Evolutionary conservation across 345 rosid species (phyloP).

Genomic region (Linum trigynum): DNA sequence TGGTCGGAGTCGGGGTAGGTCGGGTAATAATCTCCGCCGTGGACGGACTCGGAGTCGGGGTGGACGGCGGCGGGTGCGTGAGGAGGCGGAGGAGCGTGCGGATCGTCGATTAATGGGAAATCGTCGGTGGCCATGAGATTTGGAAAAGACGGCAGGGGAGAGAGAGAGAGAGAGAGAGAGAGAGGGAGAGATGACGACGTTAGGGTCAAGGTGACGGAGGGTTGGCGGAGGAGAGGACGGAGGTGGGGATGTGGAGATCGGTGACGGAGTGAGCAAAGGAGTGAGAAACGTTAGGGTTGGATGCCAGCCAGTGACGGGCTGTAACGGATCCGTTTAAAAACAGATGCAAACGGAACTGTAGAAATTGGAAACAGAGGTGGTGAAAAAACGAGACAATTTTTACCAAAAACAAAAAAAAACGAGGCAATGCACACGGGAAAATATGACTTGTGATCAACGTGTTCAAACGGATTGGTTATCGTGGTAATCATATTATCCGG

Average conservation of each 20-base stretch:
- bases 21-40: conserved; percentile 15
- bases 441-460: no score
- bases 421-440: no score
- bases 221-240: conserved; percentile 13
- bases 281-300: not conserved
- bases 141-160: not conserved
- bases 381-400: no score
- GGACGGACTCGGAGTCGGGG: conserved; percentile 12
- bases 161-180: conserved; percentile 2
- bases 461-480: no score
- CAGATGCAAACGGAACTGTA: conserved; percentile 1
- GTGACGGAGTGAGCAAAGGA: no score
- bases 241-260: not conserved
- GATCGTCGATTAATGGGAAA: conserved; percentile 13
- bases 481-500: no score
- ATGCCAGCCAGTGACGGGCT: not conserved
- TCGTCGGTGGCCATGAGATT: conserved; percentile 17
- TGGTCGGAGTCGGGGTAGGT: conserved; percentile 11
- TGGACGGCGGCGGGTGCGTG: conserved; percentile 8
- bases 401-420: no score
- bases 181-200: conserved; percentile 16
- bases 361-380: no score
- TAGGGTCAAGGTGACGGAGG: conserved; percentile 12
- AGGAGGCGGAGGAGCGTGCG: conserved; percentile 11
- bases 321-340: conserved; percentile 22